Evolutionary conservation across 2,329 filamentous ascomycete species (phyloP).

Genomic region (Helotiales sp.): DNA sequence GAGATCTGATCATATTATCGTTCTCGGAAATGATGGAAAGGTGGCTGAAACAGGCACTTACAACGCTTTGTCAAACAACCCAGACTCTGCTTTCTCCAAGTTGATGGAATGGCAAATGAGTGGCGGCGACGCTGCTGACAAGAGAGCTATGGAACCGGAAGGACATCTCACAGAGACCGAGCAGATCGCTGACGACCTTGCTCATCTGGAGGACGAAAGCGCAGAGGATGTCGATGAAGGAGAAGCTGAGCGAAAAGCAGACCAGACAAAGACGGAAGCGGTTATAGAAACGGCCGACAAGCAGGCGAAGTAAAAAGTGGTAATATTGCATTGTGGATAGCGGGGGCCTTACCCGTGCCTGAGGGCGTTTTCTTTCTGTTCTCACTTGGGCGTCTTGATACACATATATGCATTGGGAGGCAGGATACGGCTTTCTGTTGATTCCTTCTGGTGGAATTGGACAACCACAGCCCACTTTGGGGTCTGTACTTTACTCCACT

Average conservation of each 20-base stretch:
- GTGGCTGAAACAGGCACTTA: conserved; percentile 94
- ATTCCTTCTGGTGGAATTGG: background rate
- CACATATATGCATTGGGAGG: conserved; percentile 12
- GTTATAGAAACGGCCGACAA: conserved; percentile 21
- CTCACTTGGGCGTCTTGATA: conserved; percentile 10
- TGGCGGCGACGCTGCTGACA: conserved; percentile 69
- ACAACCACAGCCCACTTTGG: background rate
- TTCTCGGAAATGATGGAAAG: conserved; percentile 81
- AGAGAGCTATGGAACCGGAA: conserved; percentile 36
- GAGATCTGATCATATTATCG: conserved; percentile 91
- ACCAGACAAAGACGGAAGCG: conserved; percentile 24
- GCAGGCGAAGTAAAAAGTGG: conserved; percentile 18
- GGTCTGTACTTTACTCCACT: conserved; percentile 14
- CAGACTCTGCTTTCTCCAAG: conserved; percentile 85
- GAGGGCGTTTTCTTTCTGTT: background rate
- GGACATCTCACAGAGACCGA: conserved; percentile 40
- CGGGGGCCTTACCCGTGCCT: background rate
- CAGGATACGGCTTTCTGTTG: conserved; percentile 1
- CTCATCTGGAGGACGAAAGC: conserved; percentile 24
- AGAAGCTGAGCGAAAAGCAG: conserved; percentile 21
- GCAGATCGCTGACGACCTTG: conserved; percentile 37
- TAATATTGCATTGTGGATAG: background rate
- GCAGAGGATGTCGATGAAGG: conserved; percentile 30
- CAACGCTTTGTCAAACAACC: conserved; percentile 71
- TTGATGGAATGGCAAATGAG: conserved; percentile 99